Conservation (phyloP, 2,329 filamentous ascomycete genomes). For the Thermothelomyces thermophilus region DNA sequence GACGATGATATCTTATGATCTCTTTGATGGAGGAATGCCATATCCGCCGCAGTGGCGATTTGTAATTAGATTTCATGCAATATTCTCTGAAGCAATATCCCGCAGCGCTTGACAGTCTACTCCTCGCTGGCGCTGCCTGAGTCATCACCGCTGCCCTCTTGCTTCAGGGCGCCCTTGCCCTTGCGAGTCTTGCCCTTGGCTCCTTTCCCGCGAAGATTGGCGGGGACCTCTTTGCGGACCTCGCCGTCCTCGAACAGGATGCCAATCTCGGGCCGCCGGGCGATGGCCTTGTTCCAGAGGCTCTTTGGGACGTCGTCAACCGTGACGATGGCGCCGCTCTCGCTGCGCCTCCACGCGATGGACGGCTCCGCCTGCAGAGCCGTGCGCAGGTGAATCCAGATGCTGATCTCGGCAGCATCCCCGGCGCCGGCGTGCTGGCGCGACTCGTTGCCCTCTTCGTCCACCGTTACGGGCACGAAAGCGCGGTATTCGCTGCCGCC, state of each 20-base stretch:
- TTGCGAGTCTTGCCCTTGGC: slow-evolving; percentile 37
- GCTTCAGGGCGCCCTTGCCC: slow-evolving; percentile 25
- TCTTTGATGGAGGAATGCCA: too few species aligned
- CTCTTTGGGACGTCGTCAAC: slow-evolving; percentile 30
- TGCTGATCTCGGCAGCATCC: slow-evolving; percentile 35
- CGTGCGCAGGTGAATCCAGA: slow-evolving; percentile 35
- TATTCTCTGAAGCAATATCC: too few species aligned
- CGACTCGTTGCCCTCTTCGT: slow-evolving; percentile 23
- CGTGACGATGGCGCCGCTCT: slow-evolving; percentile 33
- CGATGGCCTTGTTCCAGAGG: slow-evolving; percentile 38
- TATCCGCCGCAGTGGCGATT: too few species aligned
- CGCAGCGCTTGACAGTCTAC: background rate
- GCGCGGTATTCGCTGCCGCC: slow-evolving; percentile 32
- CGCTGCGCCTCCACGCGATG: slow-evolving; percentile 34
- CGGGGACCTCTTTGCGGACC: slow-evolving; percentile 38
- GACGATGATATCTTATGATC: too few species aligned
- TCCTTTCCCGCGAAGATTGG: slow-evolving; percentile 36
- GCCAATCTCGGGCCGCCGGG: slow-evolving; percentile 36
- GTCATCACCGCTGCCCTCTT: slow-evolving; percentile 27
- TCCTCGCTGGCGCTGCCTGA: slow-evolving; percentile 31
- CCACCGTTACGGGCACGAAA: slow-evolving; percentile 29
- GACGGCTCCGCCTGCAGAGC: slow-evolving; percentile 30
- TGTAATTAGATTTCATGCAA: too few species aligned
- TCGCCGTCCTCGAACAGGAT: slow-evolving; percentile 38
- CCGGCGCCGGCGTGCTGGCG: slow-evolving; percentile 22